These are phyloP conservation scores for Calocybe indica DNA, from an alignment of 768 basidiomycete species.

Conservation along the genomic window DNA sequence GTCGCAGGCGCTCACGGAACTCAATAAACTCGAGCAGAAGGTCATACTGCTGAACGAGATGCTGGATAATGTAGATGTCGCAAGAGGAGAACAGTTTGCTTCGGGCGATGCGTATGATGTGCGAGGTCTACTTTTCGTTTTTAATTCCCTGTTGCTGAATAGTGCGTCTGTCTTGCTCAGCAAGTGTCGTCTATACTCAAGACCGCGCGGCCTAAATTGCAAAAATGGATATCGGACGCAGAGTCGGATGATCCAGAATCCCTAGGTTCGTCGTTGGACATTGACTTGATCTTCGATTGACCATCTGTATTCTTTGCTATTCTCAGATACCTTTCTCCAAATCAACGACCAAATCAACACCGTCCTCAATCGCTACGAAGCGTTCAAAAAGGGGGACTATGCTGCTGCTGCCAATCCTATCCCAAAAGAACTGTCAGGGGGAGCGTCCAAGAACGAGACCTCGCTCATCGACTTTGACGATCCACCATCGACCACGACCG, in stretches of 20 bases:
- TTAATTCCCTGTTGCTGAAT: conserved; percentile 2
- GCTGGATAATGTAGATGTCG: conserved; percentile 82
- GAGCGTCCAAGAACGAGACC: conserved; percentile 22
- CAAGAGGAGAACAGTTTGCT: conserved; percentile 72
- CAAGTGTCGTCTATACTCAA: conserved; percentile 86
- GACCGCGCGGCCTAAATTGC: conserved; percentile 86
- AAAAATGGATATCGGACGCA: conserved; percentile 97
- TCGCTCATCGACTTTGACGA: conserved; percentile 84
- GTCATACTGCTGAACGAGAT: conserved; percentile 96
- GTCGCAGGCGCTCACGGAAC: conserved; percentile 80
- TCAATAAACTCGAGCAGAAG: conserved; percentile 92
- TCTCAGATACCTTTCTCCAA: conserved; percentile 84
- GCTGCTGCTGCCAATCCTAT: conserved; percentile 60
- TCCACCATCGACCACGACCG: conserved; percentile 14
- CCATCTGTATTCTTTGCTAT: conserved; percentile 1
- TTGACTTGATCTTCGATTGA: conserved; percentile 1
- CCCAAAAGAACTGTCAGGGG: conserved; percentile 49
- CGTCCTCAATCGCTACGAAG: conserved; percentile 84
- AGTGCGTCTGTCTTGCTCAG: conserved; percentile 26
- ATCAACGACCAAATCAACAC: conserved; percentile 98
- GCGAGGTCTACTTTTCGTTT: conserved; percentile 18
- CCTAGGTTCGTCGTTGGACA: conserved; percentile 49
- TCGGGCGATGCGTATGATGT: conserved; percentile 92
- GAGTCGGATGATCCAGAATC: conserved; percentile 86
- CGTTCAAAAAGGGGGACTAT: conserved; percentile 91